Base-by-base conservation (phyloP, 2,329 filamentous ascomycete genomes). In the Xylariaceae sp. region DNA sequence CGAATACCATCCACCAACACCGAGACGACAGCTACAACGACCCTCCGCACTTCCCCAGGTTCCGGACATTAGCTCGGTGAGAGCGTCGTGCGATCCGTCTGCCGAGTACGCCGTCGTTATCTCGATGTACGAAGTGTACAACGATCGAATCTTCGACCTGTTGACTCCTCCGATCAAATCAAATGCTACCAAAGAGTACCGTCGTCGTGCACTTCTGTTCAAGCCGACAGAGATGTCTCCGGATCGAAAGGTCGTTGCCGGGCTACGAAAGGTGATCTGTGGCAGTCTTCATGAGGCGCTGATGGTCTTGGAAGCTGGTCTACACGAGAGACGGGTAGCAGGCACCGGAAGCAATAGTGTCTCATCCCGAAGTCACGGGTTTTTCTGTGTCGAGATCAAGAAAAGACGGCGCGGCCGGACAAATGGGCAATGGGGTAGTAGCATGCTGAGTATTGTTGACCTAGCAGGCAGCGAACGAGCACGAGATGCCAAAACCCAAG, bases 51-150 rank as follows among this genome's bases (percentile, higher is more conserved):
- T 93, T 4, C 87, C 90, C 1, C 80, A 85, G 43, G 68, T 74
- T 4, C 91, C 91, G 8, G 82, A 89, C 49, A 79, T 95, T 39
- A 80, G 81, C 63, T 73, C 82, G 38, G 71, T 95, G 33, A 69
- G 75, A 4, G 73, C 94, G 0, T 73, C 79, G 0, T 71, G 81
- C 36, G 85, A 90, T 47, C 71, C 74, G 1, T 76, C 77, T 16
- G 79, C 84, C 41, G 88, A 95, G 53, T 96, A 96, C 54, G 85
- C 86, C 4, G 81, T 98, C 40, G 71, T 98, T 9, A 76, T 98
- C 17, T 95, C 89, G 40, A 98, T 98, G 90, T 97, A 97, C 64
- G 93, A 98, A 64, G 91, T 98, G 1, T 96, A 98, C 70, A 98
- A 98, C 59, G 91, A 98, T 66, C 83, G 90, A 28, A 97, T 98